phyloP scores from a whole-genome alignment of 352 stramenopile genomes.

The Globisporangium acanthophoron region DNA sequence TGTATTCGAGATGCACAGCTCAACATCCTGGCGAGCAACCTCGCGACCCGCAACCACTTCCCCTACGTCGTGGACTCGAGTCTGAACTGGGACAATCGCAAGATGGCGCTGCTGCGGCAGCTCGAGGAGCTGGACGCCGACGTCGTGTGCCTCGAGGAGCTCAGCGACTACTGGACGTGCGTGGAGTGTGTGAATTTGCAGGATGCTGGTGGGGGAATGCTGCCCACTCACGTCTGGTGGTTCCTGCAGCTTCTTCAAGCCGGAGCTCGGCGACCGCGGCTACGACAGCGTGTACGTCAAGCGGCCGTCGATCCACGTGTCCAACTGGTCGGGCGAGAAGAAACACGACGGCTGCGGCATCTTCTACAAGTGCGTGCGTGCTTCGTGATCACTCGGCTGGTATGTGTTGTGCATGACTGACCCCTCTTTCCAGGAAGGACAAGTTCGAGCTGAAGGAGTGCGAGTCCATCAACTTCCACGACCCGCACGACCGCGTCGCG shows the following conservation, averaged over 20 bases:
- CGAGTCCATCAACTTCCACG: slow-evolving; percentile 83
- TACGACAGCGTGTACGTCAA: slow-evolving; percentile 88
- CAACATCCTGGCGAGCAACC: slow-evolving; percentile 84
- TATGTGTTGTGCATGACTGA: neutral
- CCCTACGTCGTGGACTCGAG: slow-evolving; percentile 79
- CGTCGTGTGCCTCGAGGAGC: slow-evolving; percentile 79
- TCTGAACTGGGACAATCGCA: slow-evolving; percentile 82
- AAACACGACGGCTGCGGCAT: slow-evolving; percentile 86
- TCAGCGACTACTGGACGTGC: slow-evolving; percentile 88
- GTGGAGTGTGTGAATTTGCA: slow-evolving; percentile 8
- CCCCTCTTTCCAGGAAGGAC: slow-evolving; percentile 44
- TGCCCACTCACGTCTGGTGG: neutral
- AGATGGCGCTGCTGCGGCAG: slow-evolving; percentile 68
- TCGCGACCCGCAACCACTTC: slow-evolving; percentile 81
- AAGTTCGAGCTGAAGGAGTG: slow-evolving; percentile 85
- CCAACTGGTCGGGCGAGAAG: slow-evolving; percentile 84
- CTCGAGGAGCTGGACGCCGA: slow-evolving; percentile 72
- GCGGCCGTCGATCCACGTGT: slow-evolving; percentile 77
- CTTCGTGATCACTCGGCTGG: neutral
- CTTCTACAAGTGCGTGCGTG: slow-evolving; percentile 69
- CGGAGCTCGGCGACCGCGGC: slow-evolving; percentile 55
- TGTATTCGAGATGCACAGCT: slow-evolving; percentile 21
- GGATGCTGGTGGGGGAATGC: too few species aligned
- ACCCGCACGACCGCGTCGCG: slow-evolving; percentile 82
- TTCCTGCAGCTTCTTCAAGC: slow-evolving; percentile 70